Evolutionary conservation across 2,329 filamentous ascomycete genomes (phyloP).

Genomic region (Aspergillus brunneoviolaceus): DNA sequence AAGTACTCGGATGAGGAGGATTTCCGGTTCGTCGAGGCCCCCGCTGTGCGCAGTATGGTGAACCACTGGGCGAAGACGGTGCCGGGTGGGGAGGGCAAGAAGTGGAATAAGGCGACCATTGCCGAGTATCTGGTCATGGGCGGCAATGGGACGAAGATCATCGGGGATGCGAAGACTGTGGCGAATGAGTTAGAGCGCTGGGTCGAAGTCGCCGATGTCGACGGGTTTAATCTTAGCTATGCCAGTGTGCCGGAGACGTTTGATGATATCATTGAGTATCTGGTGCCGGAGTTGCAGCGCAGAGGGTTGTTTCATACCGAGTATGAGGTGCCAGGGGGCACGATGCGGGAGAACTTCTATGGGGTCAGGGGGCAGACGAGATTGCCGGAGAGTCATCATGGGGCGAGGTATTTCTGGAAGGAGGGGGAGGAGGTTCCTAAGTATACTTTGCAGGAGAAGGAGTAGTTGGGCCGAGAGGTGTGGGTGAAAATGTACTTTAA

Average conservation of each 20-base stretch:
- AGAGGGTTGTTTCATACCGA: conserved; percentile 42
- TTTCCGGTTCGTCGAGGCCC: conserved; percentile 44
- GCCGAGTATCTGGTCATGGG: conserved; percentile 36
- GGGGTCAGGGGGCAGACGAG: conserved; percentile 31
- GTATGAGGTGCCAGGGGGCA: conserved; percentile 38
- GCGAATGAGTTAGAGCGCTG: conserved; percentile 40
- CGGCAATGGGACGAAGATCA: conserved; percentile 36
- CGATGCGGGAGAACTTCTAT: conserved; percentile 42
- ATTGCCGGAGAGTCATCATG: conserved; percentile 37
- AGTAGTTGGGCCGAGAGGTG: neutral
- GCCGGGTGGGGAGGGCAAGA: conserved; percentile 40
- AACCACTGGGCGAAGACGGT: conserved; percentile 46
- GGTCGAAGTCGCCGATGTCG: conserved; percentile 35
- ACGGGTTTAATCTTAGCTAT: conserved; percentile 39
- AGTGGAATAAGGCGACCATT: conserved; percentile 40
- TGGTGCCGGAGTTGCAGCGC: conserved; percentile 34
- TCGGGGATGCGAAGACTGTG: conserved; percentile 38
- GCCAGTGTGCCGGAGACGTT: conserved; percentile 37
- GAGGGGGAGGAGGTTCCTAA: conserved; percentile 34
- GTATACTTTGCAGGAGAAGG: conserved; percentile 26
- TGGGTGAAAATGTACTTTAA: too few relatives aligned
- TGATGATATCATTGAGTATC: conserved; percentile 34
- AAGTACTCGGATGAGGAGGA: conserved; percentile 47
- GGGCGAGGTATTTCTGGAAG: conserved; percentile 37
- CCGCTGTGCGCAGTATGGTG: conserved; percentile 47